Base-by-base conservation (phyloP, 768 basidiomycete species). In the Ramaria sp. region DNA sequence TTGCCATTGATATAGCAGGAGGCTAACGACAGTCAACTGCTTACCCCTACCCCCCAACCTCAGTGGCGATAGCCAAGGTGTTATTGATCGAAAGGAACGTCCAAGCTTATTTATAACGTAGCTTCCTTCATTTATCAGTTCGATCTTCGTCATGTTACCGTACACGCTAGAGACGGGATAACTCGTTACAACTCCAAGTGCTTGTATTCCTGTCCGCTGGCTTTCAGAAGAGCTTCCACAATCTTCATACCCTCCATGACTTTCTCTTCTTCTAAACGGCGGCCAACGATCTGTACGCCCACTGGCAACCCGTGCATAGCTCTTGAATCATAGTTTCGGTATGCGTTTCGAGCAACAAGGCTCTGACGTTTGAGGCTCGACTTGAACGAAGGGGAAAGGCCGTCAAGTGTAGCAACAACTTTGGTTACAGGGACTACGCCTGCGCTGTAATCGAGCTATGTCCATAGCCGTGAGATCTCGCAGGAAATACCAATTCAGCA, bases 191-290 rank as follows among this genome's bases (percentile, higher is more conserved):
- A 10, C 20, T 58, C 43, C n/a, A 58, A 42, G 27, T 33, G 39
- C 24, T 45, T 39, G 41, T 58, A 60, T 42, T 13, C 42, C n/a
- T 58, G 39, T 22, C 51, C 59, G 58, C 27, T 52, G 9, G 51
- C 56, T 38, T 56, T 63, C 7, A 65, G 49, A 13, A 64, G 62
- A 11, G 43, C 51, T 15, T 59, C 57, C 49, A 85, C 70, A 6
- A 86, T 72, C 62, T 79, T 78, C 80, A 86, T 86, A 1, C 79
- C 83, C 63, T 81, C 79, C 7, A 88, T 60, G 2, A 85, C 84
- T 63, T 82, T 82, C 68, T 89, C 87, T 67, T 88, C 87, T 65
- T 86, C 81, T 41, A 85, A 73, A 42, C 80, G 70, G 46, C 75
- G 69, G 1, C 83, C 84, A 0, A 80, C 74, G 33, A 88, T 67